Evolutionary conservation across 331 rosid species (phyloP).

Genomic region (Rhamnella rubrinervis): DNA sequence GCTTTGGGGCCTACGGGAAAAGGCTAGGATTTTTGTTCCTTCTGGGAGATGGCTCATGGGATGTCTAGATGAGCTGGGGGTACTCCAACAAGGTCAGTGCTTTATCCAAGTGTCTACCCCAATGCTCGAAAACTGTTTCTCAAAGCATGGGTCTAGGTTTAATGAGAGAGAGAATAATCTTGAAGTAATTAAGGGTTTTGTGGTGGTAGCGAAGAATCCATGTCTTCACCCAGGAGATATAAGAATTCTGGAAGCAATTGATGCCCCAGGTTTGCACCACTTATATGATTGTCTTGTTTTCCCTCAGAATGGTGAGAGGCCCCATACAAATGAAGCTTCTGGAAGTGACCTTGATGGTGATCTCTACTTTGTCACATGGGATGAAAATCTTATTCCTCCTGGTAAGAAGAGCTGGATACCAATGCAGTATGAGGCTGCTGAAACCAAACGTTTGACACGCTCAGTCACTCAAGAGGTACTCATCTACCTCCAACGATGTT

Average conservation of each 20-base stretch:
- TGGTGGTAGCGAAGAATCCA: constrained; percentile 88
- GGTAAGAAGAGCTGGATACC: constrained; percentile 81
- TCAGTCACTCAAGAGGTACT: constrained; percentile 46
- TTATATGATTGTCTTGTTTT: constrained; percentile 82
- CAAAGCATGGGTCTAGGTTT: constrained; percentile 83
- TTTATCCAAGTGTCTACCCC: constrained; percentile 86
- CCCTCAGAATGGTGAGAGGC: constrained; percentile 89
- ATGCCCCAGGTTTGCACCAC: constrained; percentile 67
- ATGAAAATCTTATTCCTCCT: constrained; percentile 83
- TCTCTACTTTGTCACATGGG: constrained; percentile 93
- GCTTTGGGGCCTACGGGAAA: constrained; percentile 90
- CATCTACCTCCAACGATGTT: constrained; percentile 6
- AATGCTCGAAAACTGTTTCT: constrained; percentile 70
- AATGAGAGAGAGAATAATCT: constrained; percentile 53
- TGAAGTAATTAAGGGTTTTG: constrained; percentile 61
- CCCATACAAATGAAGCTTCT: constrained; percentile 95
- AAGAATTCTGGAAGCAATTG: constrained; percentile 86
- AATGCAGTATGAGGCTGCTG: constrained; percentile 62
- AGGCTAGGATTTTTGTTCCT: constrained; percentile 84
- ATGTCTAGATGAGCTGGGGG: constrained; percentile 73
- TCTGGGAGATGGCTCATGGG: constrained; percentile 97
- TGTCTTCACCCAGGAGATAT: constrained; percentile 98
- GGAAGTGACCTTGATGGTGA: constrained; percentile 98
- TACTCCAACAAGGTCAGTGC: constrained; percentile 86
- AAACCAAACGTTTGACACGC: constrained; percentile 34